Evolutionary conservation across 1,139 yeast species (phyloP), one percentile per base, ranked within the genome.

Genomic region (Arxiozyma slooffiae): DNA sequence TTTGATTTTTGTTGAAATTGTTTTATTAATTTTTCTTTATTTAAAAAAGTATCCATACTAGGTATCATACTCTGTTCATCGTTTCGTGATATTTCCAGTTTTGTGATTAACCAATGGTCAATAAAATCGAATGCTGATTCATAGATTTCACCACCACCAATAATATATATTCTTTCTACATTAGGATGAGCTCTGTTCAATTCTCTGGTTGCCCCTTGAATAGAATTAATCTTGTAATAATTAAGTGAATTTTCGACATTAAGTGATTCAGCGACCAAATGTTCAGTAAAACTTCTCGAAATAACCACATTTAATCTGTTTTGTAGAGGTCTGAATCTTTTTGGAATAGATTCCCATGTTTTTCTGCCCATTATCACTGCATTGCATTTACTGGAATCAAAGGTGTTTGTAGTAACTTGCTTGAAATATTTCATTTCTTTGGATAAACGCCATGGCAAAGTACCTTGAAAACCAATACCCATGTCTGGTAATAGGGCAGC

Each of bases 291-390:
- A 54, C 68, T 59, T 46, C 90, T 71, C 5, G 95, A 83, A 20
- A 92, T 69, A 0, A 92, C 79, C 11, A 90, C 80, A 64, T 94
- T 94, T 44, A 81, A 56, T 51, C 99, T 75, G 49, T 75, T 79
- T 2, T 84, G 82, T 47, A 92, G 74, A 0, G 99, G 99, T 56
- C 96, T 74, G 69, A 88, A 92, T 64, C 76, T 81, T 1, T 68
- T 54, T 0, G 98, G 98, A 45, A 92, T 89, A 8, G 96, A 86
- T 39, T 89, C 94, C 96, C 97, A 92, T 1, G 98, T 92, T 63
- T 82, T 85, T 51, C 97, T 76, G 6, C 99, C 99, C 99, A 94
- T 92, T 9, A 94, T 75, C 16, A 94, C 97, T 0, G 89, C 95
- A 60, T 90, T 87, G 50, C 69, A 64, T 52, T 68, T 69, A 7